Evolutionary conservation across 2,329 filamentous ascomycete species (phyloP).

Genomic region (Raffaelea albimanens): DNA sequence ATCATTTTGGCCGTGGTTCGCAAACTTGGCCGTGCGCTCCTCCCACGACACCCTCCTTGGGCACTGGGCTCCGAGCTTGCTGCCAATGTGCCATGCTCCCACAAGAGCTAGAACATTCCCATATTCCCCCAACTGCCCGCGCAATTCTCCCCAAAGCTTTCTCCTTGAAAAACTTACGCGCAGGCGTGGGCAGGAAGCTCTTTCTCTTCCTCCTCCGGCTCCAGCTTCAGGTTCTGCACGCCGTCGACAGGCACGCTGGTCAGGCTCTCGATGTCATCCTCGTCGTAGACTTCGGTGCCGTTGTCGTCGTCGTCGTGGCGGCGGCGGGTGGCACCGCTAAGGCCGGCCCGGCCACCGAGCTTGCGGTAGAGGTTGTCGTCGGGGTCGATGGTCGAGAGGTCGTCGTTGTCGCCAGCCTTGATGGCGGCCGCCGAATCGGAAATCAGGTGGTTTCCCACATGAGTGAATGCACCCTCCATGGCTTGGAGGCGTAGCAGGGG

Average conservation of each 20-base stretch:
- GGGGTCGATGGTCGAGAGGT: conserved; percentile 58
- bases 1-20: too few species aligned
- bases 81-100: too few species aligned
- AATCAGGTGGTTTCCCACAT: conserved; percentile 78
- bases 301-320: conserved; percentile 85
- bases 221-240: conserved; percentile 52
- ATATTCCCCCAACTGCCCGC: too few species aligned
- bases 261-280: conserved; percentile 68
- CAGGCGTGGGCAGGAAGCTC: conserved; percentile 91
- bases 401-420: conserved; percentile 75
- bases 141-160: too few species aligned
- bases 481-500: conserved; percentile 14
- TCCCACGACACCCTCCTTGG: not conserved
- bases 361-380: conserved; percentile 74
- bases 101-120: too few species aligned
- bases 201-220: conserved; percentile 67
- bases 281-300: conserved; percentile 71
- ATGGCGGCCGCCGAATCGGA: conserved; percentile 79
- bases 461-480: conserved; percentile 84
- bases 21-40: not conserved
- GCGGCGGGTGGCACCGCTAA: conserved; percentile 41
- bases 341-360: conserved; percentile 47
- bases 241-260: conserved; percentile 75
- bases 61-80: too few species aligned
- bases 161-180: conserved; percentile 54